These are phyloP conservation scores for Pestalotiopsis sp. DNA, from an alignment of 2,329 filamentous ascomycete species.

Conservation along the genomic window DNA sequence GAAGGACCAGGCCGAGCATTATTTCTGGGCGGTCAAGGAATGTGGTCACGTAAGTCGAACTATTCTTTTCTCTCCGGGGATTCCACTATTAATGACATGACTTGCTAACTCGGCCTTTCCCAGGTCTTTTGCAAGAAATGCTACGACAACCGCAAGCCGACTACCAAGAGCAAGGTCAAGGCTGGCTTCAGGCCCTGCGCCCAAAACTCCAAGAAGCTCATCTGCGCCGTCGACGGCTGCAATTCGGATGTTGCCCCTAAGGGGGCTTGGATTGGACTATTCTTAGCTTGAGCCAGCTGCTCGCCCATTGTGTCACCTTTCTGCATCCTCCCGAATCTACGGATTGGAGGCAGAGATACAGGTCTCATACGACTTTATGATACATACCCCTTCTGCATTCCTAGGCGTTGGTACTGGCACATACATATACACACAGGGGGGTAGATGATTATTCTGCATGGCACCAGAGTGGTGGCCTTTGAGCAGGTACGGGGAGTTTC, in stretches of 20 bases:
- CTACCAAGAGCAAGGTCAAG: slow-evolving; percentile 31
- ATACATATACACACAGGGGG: not conserved
- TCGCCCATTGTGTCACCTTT: not conserved
- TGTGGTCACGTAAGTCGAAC: slow-evolving; percentile 79
- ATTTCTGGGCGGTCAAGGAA: slow-evolving; percentile 88
- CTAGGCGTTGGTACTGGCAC: not conserved
- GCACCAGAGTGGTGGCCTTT: not conserved
- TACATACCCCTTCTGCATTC: not conserved
- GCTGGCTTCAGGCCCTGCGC: slow-evolving; percentile 41
- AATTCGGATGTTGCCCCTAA: slow-evolving; percentile 55
- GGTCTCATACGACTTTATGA: not conserved
- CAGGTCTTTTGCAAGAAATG: slow-evolving; percentile 67
- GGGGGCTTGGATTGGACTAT: slow-evolving; percentile 64
- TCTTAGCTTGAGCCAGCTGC: slow-evolving; percentile 40
- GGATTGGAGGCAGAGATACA: not conserved
- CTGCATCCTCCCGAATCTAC: not conserved
- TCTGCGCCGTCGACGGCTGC: slow-evolving; percentile 62
- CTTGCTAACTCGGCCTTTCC: not conserved
- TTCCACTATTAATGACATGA: not conserved
- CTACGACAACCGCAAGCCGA: slow-evolving; percentile 56
- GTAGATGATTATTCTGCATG: not conserved
- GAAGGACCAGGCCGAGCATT: slow-evolving; percentile 67
- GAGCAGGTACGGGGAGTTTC: not conserved
- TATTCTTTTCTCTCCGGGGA: not conserved
- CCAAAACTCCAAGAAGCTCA: slow-evolving; percentile 36